Evolutionary conservation across 306 rosid species (phyloP).

Genomic region (Carpinus fangiana): DNA sequence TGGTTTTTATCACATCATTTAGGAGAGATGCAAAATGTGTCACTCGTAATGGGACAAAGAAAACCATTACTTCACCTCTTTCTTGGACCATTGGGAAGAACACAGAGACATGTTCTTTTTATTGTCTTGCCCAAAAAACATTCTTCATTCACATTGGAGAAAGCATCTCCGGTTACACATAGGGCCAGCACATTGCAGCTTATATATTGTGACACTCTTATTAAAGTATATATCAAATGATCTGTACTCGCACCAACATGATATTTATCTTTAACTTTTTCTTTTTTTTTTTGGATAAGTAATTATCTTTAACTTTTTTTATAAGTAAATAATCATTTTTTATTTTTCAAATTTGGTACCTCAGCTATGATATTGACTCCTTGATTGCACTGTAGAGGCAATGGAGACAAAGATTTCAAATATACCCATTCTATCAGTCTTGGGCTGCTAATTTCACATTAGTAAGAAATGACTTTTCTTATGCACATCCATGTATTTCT

Average conservation of each 20-base stretch:
- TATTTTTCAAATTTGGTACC: too few relatives aligned
- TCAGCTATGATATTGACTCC: too few relatives aligned
- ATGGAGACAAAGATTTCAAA: neutral
- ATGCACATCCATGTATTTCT: neutral
- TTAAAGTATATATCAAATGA: neutral
- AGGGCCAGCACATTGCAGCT: neutral
- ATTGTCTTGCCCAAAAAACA: neutral
- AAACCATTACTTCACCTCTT: neutral
- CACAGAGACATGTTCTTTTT: neutral
- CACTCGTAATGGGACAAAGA: neutral
- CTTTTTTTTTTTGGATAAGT: too few relatives aligned
- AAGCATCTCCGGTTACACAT: neutral
- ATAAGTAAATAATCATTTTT: too few relatives aligned
- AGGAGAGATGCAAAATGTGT: neutral
- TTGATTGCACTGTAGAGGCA: neutral
- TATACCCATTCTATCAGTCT: neutral
- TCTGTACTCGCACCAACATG: neutral
- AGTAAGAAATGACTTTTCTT: neutral
- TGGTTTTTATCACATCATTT: neutral
- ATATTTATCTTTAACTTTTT: neutral
- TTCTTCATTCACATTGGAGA: neutral
- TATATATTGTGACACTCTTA: neutral
- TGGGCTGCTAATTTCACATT: neutral
- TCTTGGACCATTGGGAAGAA: neutral
- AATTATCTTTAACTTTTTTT: too few relatives aligned